Percentiles rank a stretch among this genome's conserved stretches.
Conservation (phyloP, 1,139 yeast species). For the Wickerhamomyces sp. region DNA sequence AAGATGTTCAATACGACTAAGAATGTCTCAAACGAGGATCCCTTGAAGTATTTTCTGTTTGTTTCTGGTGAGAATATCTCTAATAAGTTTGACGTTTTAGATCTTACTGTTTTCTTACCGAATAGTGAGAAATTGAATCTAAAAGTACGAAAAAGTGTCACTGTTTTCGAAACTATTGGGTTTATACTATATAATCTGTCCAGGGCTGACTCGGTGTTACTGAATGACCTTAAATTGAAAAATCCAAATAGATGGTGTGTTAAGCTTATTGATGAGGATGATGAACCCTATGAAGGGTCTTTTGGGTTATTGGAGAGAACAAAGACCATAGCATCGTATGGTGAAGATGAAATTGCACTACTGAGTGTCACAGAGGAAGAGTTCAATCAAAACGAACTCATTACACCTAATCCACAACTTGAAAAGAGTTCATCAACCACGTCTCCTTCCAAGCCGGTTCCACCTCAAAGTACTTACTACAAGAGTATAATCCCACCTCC, state of each 20-base stretch:
- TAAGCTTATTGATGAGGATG: constrained; percentile 75
- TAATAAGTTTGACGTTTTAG: constrained; percentile 25
- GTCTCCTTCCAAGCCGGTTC: constrained; percentile 9
- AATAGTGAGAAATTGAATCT: constrained; percentile 28
- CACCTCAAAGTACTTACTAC: constrained; percentile 30
- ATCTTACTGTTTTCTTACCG: constrained; percentile 33
- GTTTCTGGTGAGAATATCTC: constrained; percentile 37
- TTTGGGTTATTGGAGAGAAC: constrained; percentile 65
- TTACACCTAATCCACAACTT: constrained; percentile 47
- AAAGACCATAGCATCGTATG: constrained; percentile 50
- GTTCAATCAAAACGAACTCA: constrained; percentile 30
- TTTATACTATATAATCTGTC: constrained; percentile 40
- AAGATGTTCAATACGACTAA: constrained; percentile 26
- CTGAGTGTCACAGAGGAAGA: constrained; percentile 39
- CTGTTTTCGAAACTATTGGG: constrained; percentile 63
- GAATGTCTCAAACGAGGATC: constrained; percentile 37
- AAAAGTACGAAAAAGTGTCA: constrained; percentile 39
- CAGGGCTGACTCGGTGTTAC: constrained; percentile 15
- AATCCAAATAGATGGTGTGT: constrained; percentile 65
- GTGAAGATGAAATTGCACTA: constrained; percentile 64
- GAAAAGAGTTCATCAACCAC: constrained; percentile 20
- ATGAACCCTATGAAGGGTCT: constrained; percentile 68
- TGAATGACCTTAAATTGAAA: constrained; percentile 11
- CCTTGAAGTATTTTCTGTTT: constrained; percentile 50
- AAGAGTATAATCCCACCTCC: constrained; percentile 28